phyloP scores from a whole-genome alignment of 176 grass and related monocot genomes.

The Poa pratensis region DNA sequence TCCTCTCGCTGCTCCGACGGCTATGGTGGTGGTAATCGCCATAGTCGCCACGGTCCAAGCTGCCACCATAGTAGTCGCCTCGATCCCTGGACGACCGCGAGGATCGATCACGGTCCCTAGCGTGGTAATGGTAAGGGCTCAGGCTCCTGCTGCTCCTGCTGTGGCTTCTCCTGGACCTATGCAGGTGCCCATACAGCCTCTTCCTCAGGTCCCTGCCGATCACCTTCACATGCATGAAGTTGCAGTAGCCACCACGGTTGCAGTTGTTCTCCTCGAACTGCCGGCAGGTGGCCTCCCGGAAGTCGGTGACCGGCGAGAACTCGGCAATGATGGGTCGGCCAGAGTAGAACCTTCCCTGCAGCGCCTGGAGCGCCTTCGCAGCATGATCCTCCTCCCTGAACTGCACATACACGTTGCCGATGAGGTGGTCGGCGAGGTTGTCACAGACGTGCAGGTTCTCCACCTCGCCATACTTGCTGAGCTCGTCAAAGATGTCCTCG shows the following conservation, averaged over 20 bases:
- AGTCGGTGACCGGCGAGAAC: slow-evolving; percentile 95
- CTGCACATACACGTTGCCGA: slow-evolving; percentile 93
- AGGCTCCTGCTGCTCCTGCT: slow-evolving; percentile 67
- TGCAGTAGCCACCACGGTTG: slow-evolving; percentile 94
- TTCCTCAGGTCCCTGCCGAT: slow-evolving; percentile 68
- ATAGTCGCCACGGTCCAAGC: slow-evolving; percentile 22
- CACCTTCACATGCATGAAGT: slow-evolving; percentile 96
- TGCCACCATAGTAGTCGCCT: slow-evolving; percentile 28
- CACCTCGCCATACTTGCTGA: slow-evolving; percentile 84
- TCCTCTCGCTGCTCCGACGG: slow-evolving; percentile 60
- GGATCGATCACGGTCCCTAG: slow-evolving; percentile 39
- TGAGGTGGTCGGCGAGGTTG: slow-evolving; percentile 96
- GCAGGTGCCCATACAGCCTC: slow-evolving; percentile 61
- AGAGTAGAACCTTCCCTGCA: slow-evolving; percentile 84
- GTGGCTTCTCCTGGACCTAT: slow-evolving; percentile 47
- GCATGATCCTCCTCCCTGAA: slow-evolving; percentile 93
- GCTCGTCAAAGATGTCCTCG: slow-evolving; percentile 91
- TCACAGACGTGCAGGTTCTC: slow-evolving; percentile 91
- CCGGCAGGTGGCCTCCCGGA: slow-evolving; percentile 88
- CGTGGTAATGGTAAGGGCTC: slow-evolving; percentile 49
- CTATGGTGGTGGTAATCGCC: slow-evolving; percentile 15
- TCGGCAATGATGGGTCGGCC: slow-evolving; percentile 91
- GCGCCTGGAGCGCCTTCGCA: slow-evolving; percentile 61
- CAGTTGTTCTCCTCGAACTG: slow-evolving; percentile 93
- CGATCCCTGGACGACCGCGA: slow-evolving; percentile 46